Base-by-base conservation (phyloP, 2,329 filamentous ascomycete species). In the Penicillium capsulatum region DNA sequence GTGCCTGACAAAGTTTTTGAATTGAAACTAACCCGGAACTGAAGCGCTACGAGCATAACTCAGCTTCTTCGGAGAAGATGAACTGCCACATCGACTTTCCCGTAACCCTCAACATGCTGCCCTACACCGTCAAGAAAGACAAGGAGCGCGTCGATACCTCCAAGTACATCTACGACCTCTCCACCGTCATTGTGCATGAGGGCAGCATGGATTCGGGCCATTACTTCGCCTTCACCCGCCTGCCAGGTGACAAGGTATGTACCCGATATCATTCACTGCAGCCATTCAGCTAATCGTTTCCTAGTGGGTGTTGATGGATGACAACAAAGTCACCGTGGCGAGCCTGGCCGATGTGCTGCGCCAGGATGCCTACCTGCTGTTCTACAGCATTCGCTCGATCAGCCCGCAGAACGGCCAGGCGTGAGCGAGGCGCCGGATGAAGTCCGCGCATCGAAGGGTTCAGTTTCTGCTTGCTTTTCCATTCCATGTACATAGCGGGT, bases 281-380 rank as follows among this genome's bases (percentile, higher is more conserved):
- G n/a, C n/a, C n/a, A n/a, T n/a, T 7, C 17, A 10, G 6, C 28
- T 37, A 34, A 36, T 29, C n/a, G n/a, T 8, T 10, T 17, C 17
- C 11, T 51, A 94, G 76, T 97, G 91, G 91, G 94, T 95, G 64
- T 81, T 86, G 39, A 96, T 96, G 67, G 94, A 97, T 58, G 91
- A 97, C 60, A 90, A 92, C 62, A 89, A 88, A 61, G 91, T 97
- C 16, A 86, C 90, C 45, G 61, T 90, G 40, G 91, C 87, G 2
- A 80, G 80, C 32, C 84, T 92, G 59, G 85, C 84, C 4, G 87
- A 96, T 44, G 91, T 97, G 3, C 73, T 97, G 29, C 78, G 77
- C 19, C 86, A 87, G 10, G 83, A 95, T 62, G 89, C 91, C 0
- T 97, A 96, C 64, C 72, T 97, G 41, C 71, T 97, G 37, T 95